Evolutionary conservation across 78 protist genomes (phyloP), one percentile per base, ranked within the genome.

Genomic region (Dictyostelium brefeldianum): DNA sequence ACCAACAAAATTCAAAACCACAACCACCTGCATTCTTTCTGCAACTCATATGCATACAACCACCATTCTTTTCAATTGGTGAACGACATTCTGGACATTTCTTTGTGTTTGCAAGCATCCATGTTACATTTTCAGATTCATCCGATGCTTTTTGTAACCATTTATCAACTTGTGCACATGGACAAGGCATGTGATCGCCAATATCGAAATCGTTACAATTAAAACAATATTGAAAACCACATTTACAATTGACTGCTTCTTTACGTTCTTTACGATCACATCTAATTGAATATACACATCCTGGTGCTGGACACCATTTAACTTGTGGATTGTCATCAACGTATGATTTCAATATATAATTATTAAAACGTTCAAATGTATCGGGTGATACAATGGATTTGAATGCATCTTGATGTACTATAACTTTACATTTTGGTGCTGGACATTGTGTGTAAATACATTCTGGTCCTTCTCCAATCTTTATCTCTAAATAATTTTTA

Each of bases 1-100:
- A 27, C 97, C 97, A 96, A 87, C 97, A 81, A 65, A 83, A 89
- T 15, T 89, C 96, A 74, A 83, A 95, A 48, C 94, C 90, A 75
- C 96, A 95, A 62, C 96, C 96, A 73, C 96, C 96, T 27, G 90
- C 91, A 80, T 69, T 69, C 70, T 64, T 90, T 50, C 90, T 75
- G 80, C 96, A 96, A 22, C 82, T 95, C 97, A 95, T 95, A 78
- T 95, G 97, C 96, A 94, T 96, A 74, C 97, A 96, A 65, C 97
- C 97, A 22, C 75, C 97, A 75, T 95, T 96, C 82, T 96, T 96
- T 80, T 94, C 97, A 46, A 85, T 94, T 4, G 94, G 96, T 7
- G 83, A 69, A 25, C 93, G 59, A 81, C 93, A 94, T 50, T 94
- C 89, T 57, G 92, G 92, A 31, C 94, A 92, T 67, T 73, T 83